Percentiles rank a stretch among this genome's conserved stretches.
Conservation (phyloP, 768 basidiomycete genomes). For the Rhodotorula kratochvilovae region DNA sequence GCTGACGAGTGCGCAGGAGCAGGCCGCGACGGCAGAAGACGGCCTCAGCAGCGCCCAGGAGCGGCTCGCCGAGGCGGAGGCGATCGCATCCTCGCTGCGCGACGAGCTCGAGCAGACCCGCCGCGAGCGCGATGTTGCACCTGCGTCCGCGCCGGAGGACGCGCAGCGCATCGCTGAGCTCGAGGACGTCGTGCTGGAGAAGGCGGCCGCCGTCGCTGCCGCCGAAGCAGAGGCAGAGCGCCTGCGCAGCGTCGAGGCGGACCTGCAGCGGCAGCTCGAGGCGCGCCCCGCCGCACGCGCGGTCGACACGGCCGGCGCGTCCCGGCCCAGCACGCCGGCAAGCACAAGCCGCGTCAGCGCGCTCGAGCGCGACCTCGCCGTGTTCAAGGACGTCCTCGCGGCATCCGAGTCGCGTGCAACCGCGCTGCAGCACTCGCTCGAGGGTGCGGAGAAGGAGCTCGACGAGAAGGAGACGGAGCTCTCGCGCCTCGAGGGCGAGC, state of each 20-base stretch:
- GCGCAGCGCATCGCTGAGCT: not conserved
- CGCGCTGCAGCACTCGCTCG: conserved; percentile 51
- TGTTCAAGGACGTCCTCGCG: conserved; percentile 36
- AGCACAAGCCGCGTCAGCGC: not conserved
- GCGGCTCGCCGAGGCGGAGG: not conserved
- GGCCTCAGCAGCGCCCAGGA: not conserved
- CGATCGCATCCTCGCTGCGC: too few species aligned
- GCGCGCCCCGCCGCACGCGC: not conserved
- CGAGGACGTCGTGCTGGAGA: not conserved
- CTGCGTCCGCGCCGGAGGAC: not conserved
- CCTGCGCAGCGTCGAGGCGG: conserved; percentile 8
- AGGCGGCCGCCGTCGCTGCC: not conserved
- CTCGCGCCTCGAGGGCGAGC: conserved; percentile 15
- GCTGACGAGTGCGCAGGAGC: not conserved
- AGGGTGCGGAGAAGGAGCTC: conserved; percentile 57
- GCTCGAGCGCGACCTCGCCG: conserved; percentile 25
- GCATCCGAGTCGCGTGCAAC: conserved; percentile 39
- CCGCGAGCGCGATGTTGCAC: too few species aligned
- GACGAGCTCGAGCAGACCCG: not conserved
- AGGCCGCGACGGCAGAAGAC: too few species aligned
- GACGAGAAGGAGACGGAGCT: conserved; percentile 23
- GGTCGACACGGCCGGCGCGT: not conserved
- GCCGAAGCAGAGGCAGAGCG: conserved; percentile 31
- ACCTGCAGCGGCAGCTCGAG: conserved; percentile 10
- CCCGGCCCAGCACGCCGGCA: not conserved